phyloP scores from a whole-genome alignment of 345 rosid species.

The Psidium guajava region DNA sequence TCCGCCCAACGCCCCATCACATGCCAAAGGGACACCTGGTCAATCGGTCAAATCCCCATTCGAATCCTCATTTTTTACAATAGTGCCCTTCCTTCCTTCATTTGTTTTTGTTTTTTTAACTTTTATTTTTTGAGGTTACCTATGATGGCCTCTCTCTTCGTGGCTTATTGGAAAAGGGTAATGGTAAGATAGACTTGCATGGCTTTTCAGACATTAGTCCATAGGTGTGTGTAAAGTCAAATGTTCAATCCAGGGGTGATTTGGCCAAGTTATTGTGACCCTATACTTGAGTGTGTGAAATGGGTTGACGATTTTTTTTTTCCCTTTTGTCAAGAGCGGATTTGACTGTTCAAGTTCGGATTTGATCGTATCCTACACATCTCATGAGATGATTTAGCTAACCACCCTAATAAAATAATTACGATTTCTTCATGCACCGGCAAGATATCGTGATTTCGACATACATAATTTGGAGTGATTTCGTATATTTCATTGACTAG shows the following conservation, averaged over 20 bases:
- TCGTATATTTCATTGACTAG: too few species aligned
- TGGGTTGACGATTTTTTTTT: background rate
- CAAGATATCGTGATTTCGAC: background rate
- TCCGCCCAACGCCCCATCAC: slow-evolving; percentile 10
- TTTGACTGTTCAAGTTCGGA: background rate
- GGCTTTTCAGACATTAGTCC: background rate
- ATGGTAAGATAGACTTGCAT: background rate
- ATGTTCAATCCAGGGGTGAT: background rate
- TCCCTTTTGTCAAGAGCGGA: background rate
- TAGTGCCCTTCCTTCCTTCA: background rate
- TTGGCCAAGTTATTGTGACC: background rate
- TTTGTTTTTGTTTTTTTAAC: background rate
- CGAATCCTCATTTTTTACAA: background rate
- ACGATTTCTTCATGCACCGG: background rate
- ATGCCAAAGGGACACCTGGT: background rate
- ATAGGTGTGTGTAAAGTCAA: background rate
- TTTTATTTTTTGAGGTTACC: background rate
- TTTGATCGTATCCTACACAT: background rate
- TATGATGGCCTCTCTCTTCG: background rate
- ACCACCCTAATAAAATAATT: background rate
- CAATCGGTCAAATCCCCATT: background rate
- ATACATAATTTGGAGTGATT: background rate
- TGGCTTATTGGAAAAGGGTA: background rate
- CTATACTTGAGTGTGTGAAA: background rate
- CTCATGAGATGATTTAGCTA: background rate